Percentiles rank a stretch among this genome's conserved stretches.
These are phyloP conservation scores for Suillus spraguei DNA, from an alignment of 768 basidiomycete species.

Conservation along the genomic window DNA sequence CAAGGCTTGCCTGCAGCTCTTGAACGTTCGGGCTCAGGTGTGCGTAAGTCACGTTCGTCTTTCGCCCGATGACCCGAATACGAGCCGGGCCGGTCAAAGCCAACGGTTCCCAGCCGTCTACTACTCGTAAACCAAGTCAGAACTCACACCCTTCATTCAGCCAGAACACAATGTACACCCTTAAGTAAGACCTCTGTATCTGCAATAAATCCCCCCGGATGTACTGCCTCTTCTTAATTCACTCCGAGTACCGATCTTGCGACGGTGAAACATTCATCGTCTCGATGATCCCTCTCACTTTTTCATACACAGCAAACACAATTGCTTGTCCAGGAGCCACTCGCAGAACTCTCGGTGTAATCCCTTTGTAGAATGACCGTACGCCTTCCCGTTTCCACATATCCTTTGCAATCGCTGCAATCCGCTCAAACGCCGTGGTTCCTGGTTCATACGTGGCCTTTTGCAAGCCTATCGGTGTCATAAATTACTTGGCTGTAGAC, in stretches of 20 bases:
- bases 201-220: background rate
- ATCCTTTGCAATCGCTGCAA: conserved; percentile 78
- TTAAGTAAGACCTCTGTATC: background rate
- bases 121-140: background rate
- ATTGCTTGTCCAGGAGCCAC: conserved; percentile 98
- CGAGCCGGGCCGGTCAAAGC: background rate
- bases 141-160: conserved; percentile 5
- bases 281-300: conserved; percentile 78
- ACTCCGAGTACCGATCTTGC: conserved; percentile 76
- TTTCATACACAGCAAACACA: conserved; percentile 97
- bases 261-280: conserved; percentile 53
- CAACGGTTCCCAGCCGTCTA: background rate
- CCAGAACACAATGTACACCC: background rate
- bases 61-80: background rate
- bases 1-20: background rate
- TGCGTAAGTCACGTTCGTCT: background rate
- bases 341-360: conserved; percentile 92
- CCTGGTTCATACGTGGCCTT: conserved; percentile 77
- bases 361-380: conserved; percentile 95
- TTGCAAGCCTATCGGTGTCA: conserved; percentile 64
- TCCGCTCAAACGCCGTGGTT: conserved; percentile 76
- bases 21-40: background rate
- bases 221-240: conserved; percentile 12
- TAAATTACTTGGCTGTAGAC: conserved; percentile 11
- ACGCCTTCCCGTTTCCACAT: conserved; percentile 95